A percentile compares a stretch with the other conserved stretches of the same genome.
phyloP scores from a whole-genome alignment of 164 flowering plant genomes.

The Nymphaea thermarum region DNA sequence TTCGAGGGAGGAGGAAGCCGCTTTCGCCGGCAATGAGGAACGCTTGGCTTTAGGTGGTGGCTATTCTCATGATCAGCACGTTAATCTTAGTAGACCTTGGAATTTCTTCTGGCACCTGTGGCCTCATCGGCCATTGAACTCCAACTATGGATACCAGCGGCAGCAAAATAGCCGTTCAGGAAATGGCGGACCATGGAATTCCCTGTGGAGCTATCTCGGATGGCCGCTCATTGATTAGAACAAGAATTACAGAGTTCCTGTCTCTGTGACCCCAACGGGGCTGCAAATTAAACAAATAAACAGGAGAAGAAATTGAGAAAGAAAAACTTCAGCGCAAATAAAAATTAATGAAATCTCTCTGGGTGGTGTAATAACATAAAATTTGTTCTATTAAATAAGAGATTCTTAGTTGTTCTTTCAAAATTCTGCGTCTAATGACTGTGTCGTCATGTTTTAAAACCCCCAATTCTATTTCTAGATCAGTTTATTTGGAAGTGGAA shows the following conservation, averaged over 20 bases:
- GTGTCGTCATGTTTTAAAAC: too few species aligned
- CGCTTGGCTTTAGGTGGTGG: background rate
- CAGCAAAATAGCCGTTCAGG: background rate
- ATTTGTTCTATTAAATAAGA: too few species aligned
- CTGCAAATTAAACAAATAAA: too few species aligned
- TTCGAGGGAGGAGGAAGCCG: background rate
- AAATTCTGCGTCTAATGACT: too few species aligned
- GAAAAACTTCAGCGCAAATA: too few species aligned
- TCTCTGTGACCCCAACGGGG: too few species aligned
- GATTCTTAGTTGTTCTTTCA: too few species aligned
- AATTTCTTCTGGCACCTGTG: background rate
- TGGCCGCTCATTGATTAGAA: background rate
- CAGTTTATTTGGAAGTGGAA: too few species aligned
- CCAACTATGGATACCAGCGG: background rate
- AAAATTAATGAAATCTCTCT: too few species aligned
- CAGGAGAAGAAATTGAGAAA: too few species aligned
- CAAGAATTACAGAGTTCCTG: background rate
- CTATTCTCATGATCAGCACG: background rate
- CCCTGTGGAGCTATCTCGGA: background rate
- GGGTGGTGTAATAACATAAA: too few species aligned
- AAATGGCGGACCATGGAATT: background rate
- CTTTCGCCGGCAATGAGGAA: background rate
- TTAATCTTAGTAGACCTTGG: background rate
- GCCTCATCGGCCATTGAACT: background rate
- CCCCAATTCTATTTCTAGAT: too few species aligned